phyloP scores from a whole-genome alignment of 2,329 filamentous ascomycete species.

The Lasiodiplodia citricola region DNA sequence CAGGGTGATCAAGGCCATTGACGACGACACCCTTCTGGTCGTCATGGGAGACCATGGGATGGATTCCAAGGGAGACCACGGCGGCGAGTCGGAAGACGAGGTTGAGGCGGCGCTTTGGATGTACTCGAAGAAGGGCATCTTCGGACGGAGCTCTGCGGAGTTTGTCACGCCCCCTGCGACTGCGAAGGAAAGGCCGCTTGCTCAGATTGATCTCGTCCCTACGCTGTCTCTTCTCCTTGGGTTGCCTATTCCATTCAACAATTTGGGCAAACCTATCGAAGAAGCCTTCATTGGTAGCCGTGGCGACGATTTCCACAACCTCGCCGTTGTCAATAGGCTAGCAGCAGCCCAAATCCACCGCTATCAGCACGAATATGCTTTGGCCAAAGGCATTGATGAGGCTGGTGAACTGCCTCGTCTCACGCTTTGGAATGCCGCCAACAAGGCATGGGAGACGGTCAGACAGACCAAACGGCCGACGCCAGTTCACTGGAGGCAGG shows the following conservation, averaged over 20 bases:
- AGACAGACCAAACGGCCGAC: slow-evolving; percentile 48
- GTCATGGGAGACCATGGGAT: slow-evolving; percentile 99
- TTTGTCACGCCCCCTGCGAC: slow-evolving; percentile 65
- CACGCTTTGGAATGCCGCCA: slow-evolving; percentile 65
- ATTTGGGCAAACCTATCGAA: slow-evolving; percentile 88
- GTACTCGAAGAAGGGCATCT: slow-evolving; percentile 88
- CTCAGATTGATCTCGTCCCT: slow-evolving; percentile 93
- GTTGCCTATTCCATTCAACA: slow-evolving; percentile 94
- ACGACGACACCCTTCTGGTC: slow-evolving; percentile 85
- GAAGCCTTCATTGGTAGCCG: slow-evolving; percentile 82
- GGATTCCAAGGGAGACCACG: slow-evolving; percentile 96
- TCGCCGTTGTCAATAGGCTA: slow-evolving; percentile 77
- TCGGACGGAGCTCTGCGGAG: slow-evolving; percentile 74
- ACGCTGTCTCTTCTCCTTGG: slow-evolving; percentile 87
- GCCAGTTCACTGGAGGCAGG: slow-evolving; percentile 45
- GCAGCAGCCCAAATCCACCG: slow-evolving; percentile 84
- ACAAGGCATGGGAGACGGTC: slow-evolving; percentile 57
- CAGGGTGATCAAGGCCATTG: slow-evolving; percentile 72
- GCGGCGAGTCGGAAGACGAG: slow-evolving; percentile 97
- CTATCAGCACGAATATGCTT: slow-evolving; percentile 85
- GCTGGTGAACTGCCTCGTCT: slow-evolving; percentile 61
- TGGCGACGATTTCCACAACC: slow-evolving; percentile 74
- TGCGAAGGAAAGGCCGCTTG: slow-evolving; percentile 76
- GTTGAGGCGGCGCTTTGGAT: slow-evolving; percentile 96
- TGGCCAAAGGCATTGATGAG: slow-evolving; percentile 71